Evolutionary conservation across 1,139 yeast genomes (phyloP), one percentile per base, ranked within the genome.

Genomic region (Lodderomyces metapsilosis): DNA sequence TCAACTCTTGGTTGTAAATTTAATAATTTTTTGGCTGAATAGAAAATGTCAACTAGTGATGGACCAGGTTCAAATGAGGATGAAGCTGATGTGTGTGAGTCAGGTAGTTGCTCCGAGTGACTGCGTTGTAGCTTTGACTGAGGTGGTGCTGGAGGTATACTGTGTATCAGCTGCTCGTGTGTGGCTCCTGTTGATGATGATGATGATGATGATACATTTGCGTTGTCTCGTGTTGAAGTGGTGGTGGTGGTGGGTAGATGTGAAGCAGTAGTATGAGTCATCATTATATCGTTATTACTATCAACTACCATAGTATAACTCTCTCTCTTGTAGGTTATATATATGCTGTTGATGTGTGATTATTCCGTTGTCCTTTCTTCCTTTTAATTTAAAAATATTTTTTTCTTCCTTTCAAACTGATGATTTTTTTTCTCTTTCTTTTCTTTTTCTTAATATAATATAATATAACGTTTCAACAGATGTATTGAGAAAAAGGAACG

Each of bases 21-120:
- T 39, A 71, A 54, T 34, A 72, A 57, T 48, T 66, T 66, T 50
- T 66, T 68, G 5, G 76, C 77, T 18, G 75, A 70, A 54, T 61
- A 56, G 48, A 71, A 68, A 37, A 72, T 64, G 51, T 72, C 76
- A 47, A 64, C 61, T 22, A 72, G 68, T 18, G 75, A 66, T 9
- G 77, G 76, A 31, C 42, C 47, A 9, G 45, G 27, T 6, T 48
- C 52, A 40, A 48, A 43, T 24, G 27, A 25, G 17, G 32, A 28
- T 11, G 32, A 13, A 12, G 30, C n/a, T 4, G 30, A 25, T 4
- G 30, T 4, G 32, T 28, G 32, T 15, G 32, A 20, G 11, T 13
- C 18, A 21, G 25, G 25, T 22, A 18, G 3, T n/a, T 36, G 32
- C 13, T 18, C 21, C 11, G 30, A 23, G n/a, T 31, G 22, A 9